A percentile compares a stretch with the other conserved stretches of the same genome.
Evolutionary conservation across 106 monocot species (phyloP).

Genomic region (Dendrobium catenatum): DNA sequence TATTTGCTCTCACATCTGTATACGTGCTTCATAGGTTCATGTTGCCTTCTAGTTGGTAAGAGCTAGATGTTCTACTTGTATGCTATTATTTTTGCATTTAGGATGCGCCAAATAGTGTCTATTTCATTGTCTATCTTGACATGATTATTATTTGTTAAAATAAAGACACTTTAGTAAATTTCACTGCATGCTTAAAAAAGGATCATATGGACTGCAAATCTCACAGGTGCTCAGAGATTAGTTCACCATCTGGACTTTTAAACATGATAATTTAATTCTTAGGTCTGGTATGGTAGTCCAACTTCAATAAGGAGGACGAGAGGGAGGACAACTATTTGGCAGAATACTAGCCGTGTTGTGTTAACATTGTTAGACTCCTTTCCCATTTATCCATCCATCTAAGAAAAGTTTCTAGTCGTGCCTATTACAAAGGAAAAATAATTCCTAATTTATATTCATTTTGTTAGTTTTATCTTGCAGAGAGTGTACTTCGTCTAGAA

Average conservation of each 20-base stretch:
- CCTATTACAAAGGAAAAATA: neutral
- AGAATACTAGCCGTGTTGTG: neutral
- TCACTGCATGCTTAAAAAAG: neutral
- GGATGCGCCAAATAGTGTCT: neutral
- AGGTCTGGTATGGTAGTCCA: no score
- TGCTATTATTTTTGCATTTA: neutral
- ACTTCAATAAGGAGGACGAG: no score
- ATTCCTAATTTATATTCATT: neutral
- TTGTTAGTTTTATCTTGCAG: slow-evolving; percentile 31
- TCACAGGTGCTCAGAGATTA: neutral
- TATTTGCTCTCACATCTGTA: neutral
- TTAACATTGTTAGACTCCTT: neutral
- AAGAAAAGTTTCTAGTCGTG: neutral
- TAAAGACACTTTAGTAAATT: neutral
- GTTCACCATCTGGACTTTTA: no score
- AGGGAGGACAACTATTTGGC: no score
- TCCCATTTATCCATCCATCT: neutral
- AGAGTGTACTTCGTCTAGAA: slow-evolving; percentile 54
- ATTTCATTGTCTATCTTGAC: neutral
- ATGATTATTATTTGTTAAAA: neutral
- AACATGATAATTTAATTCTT: no score
- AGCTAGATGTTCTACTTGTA: neutral
- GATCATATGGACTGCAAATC: neutral
- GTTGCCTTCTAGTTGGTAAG: neutral
- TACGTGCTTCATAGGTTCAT: neutral